A percentile compares a stretch with the other conserved stretches of the same genome.
Conservation (phyloP, 2,329 filamentous ascomycete species). For the Talaromyces sp. region DNA sequence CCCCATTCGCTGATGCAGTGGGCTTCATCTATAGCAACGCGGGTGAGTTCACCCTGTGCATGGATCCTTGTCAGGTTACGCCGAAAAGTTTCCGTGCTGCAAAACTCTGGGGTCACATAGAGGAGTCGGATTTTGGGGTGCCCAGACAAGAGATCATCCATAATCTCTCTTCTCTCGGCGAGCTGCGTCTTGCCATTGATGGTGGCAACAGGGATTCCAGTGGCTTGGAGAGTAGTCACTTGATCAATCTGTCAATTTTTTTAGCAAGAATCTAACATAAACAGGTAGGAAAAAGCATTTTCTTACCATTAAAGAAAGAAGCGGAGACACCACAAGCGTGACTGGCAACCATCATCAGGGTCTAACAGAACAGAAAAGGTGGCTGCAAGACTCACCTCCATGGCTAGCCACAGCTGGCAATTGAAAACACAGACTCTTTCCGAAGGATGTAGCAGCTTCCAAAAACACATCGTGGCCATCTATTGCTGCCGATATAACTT, state of each 20-base stretch:
- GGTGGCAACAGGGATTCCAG: slow-evolving; percentile 73
- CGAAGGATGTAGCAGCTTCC: slow-evolving; percentile 71
- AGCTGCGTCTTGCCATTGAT: slow-evolving; percentile 77
- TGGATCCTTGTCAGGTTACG: slow-evolving; percentile 67
- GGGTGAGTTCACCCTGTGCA: slow-evolving; percentile 74
- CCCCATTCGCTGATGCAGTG: slow-evolving; percentile 99
- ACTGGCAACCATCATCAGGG: slow-evolving; percentile 46
- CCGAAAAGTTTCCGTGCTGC: slow-evolving; percentile 71
- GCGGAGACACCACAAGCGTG: slow-evolving; percentile 83
- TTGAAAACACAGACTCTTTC: slow-evolving; percentile 91
- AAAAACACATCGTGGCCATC: slow-evolving; percentile 86
- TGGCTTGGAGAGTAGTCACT: slow-evolving; percentile 69
- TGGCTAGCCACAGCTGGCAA: slow-evolving; percentile 81
- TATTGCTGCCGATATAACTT: slow-evolving; percentile 78
- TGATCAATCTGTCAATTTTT: slow-evolving; percentile 71
- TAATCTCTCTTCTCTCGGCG: slow-evolving; percentile 61
- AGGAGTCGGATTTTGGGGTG: slow-evolving; percentile 78
- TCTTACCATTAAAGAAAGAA: slow-evolving; percentile 79
- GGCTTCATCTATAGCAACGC: slow-evolving; percentile 87
- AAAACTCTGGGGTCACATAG: slow-evolving; percentile 91
- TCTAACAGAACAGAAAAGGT: neutral
- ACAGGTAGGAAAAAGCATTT: neutral
- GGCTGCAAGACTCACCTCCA: slow-evolving; percentile 60
- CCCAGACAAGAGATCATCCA: slow-evolving; percentile 78
- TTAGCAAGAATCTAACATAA: neutral